These are phyloP conservation scores for Platanthera guangdongensis DNA, from an alignment of 106 monocot genomes.

Conservation along the genomic window DNA sequence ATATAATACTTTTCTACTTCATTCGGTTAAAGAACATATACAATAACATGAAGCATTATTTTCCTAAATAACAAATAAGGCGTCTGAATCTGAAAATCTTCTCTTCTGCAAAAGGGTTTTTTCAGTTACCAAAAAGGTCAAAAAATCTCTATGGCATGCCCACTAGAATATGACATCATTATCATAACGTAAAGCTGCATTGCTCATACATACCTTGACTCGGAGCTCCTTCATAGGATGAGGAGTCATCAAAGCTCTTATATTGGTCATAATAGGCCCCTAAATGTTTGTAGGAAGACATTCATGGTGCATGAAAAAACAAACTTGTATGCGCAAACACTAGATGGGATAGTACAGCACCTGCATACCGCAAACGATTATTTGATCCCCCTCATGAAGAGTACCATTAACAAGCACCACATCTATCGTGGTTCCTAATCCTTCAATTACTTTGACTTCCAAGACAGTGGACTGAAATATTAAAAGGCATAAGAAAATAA, in stretches of 20 bases:
- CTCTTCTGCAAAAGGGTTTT: not conserved
- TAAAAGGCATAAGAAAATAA: not conserved
- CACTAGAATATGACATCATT: not conserved
- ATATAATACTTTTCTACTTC: not conserved
- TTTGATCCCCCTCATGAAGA: constrained; percentile 94
- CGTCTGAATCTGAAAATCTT: not conserved
- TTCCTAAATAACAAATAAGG: not conserved
- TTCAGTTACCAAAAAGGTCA: not conserved
- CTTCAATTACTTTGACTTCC: constrained; percentile 97
- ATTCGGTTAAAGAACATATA: not conserved
- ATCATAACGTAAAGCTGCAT: not conserved
- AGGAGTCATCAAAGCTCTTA: constrained; percentile 87
- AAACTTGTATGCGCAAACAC: not conserved
- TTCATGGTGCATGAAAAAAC: not conserved
- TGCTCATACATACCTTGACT: constrained; percentile 55
- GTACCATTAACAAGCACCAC: constrained; percentile 90
- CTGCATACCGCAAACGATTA: constrained; percentile 99
- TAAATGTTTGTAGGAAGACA: constrained; percentile 11
- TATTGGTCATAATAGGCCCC: constrained; percentile 89
- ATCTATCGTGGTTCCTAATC: constrained; percentile 88
- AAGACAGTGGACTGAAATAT: constrained; percentile 43
- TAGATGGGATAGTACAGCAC: constrained; percentile 19
- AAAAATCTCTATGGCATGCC: not conserved
- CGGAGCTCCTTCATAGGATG: constrained; percentile 94
- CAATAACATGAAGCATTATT: not conserved